phyloP scores from a whole-genome alignment of 371 early-diverging fungal genomes.

The Catenaria anguillulae region DNA sequence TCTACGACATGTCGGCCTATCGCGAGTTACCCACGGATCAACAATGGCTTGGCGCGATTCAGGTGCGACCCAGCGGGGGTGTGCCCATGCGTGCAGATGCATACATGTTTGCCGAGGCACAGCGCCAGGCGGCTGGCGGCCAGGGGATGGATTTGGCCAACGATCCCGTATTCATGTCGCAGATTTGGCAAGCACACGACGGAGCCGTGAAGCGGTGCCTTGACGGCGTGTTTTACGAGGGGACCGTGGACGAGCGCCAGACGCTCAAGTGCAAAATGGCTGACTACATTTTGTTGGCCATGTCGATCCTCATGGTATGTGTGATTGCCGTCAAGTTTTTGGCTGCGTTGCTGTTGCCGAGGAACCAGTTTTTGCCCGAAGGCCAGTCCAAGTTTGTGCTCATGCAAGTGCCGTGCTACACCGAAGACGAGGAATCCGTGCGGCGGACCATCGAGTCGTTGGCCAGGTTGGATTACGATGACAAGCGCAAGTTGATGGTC shows the following conservation, averaged over 20 bases:
- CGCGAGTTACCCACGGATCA: not conserved
- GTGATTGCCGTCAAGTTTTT: constrained; percentile 12
- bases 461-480: constrained; percentile 21
- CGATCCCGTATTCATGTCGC: not conserved
- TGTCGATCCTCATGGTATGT: constrained; percentile 8
- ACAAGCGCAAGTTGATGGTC: constrained; percentile 34
- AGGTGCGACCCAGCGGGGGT: too few relatives aligned
- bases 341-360: constrained; percentile 2
- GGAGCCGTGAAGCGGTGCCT: not conserved
- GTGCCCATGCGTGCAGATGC: too few relatives aligned
- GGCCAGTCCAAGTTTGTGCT: constrained; percentile 15
- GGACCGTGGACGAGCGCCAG: constrained; percentile 5
- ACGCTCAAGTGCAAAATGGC: constrained; percentile 2
- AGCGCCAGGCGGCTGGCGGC: too few relatives aligned
- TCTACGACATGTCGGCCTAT: constrained; percentile 63
- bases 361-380: constrained; percentile 7
- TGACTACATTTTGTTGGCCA: constrained; percentile 10
- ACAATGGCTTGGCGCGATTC: not conserved
- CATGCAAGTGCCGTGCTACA: constrained; percentile 35
- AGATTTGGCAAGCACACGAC: not conserved
- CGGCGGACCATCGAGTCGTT: constrained; percentile 31
- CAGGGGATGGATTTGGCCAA: too few relatives aligned
- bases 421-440: constrained; percentile 30
- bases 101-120: too few relatives aligned
- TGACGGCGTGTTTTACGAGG: constrained; percentile 3